Evolutionary conservation across 176 grass and related monocot genomes (phyloP), one percentile per base, ranked within the genome.

Genomic region (Musa beccarii): DNA sequence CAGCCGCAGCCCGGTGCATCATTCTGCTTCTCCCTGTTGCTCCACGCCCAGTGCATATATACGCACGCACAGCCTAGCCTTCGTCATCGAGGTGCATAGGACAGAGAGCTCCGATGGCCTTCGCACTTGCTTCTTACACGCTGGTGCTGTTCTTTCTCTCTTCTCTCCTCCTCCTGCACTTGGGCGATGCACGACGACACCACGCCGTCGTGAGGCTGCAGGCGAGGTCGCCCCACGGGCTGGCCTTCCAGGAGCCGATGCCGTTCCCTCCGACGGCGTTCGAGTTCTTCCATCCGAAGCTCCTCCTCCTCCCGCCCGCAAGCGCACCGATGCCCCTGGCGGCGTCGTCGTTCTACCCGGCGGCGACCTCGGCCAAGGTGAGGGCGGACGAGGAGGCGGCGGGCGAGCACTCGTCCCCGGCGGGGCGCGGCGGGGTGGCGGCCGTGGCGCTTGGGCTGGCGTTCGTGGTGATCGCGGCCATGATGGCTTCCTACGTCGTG

Each of bases 281-380:
- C 73, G 73, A 75, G 54, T 75, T 75, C 54, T 75, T 75, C 73
- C 73, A 75, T 9, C 73, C 24, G 14, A 53, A 43, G 24, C 9
- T 19, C 24, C 14, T 71, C 24, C 14, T 71, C 10, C 13, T 16
- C 2, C 23, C 54, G 9, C 15, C 73, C 8, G 54, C 73, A 9
- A 14, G 26, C 53, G 17, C 53, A 26, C 53, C 73, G 2, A 9
- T 59, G 15, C 25, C 54, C 0, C 13, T 61, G 54, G 16, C 28
- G 24, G n/a, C 67, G 34, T 69, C 26, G 67, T 9, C 17, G 17
- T 51, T 71, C 17, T 71, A 71, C 28, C 54, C 53, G 15, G 28
- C 54, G 2, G 73, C 53, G 16, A 75, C 26, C 4, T 59, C 53
- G 14, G 54, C 73, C 54, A 75, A 59, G 53, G 54, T 54, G 53